Conservation (phyloP, 2,329 filamentous ascomycete species). For the Emericellopsis atlantica region DNA sequence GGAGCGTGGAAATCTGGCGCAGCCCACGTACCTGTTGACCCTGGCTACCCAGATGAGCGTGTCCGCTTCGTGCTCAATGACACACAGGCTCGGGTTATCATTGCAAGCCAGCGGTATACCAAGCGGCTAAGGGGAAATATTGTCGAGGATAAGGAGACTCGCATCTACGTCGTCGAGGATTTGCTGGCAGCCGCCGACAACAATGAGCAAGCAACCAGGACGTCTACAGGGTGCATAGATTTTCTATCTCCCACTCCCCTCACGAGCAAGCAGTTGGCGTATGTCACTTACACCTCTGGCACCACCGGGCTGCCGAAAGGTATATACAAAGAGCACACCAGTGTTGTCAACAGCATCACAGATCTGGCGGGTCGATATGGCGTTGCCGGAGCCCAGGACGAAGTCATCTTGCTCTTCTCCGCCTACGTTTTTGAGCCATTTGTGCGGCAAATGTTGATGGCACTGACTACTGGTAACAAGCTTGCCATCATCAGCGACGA, state of each 20-base stretch:
- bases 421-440: conserved; percentile 5
- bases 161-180: neutral
- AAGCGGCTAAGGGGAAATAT: neutral
- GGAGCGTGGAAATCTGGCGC: neutral
- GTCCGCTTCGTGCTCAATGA: neutral
- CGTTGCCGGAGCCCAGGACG: neutral
- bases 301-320: conserved; percentile 6
- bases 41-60: neutral
- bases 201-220: neutral
- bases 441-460: neutral
- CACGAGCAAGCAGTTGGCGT: conserved; percentile 2
- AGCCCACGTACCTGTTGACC: neutral
- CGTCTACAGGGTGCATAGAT: neutral
- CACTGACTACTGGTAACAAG: neutral
- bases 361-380: conserved; percentile 2
- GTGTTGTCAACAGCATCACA: neutral
- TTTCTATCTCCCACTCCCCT: neutral
- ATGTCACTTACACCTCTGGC: conserved; percentile 6
- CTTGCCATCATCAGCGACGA: conserved; percentile 3
- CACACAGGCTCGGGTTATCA: neutral
- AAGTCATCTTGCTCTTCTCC: conserved; percentile 2
- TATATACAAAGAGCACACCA: conserved; percentile 4
- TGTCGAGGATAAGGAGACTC: neutral
- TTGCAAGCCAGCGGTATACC: neutral
- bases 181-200: neutral